Conservation (phyloP, 2,329 filamentous ascomycete species). For the Penicillium thymicola region DNA sequence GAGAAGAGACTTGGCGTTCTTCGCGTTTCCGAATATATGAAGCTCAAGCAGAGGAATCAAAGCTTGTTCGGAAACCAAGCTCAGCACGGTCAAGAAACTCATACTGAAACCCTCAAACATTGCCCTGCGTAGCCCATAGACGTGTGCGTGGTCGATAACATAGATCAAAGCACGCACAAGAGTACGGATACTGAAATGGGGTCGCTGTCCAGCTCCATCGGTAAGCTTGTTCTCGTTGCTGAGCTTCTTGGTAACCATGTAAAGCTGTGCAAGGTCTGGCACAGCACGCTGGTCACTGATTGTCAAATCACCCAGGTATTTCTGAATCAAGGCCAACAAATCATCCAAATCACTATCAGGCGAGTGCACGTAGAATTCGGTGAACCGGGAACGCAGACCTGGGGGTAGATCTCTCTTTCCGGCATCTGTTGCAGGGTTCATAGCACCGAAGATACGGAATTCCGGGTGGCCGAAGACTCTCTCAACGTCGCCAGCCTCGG, state of each 20-base stretch:
- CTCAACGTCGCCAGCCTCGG: constrained; percentile 91
- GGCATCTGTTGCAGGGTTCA: constrained; percentile 98
- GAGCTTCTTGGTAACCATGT: constrained; percentile 79
- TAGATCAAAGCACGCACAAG: constrained; percentile 87
- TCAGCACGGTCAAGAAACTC: constrained; percentile 90
- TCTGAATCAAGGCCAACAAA: constrained; percentile 80
- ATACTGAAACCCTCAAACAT: constrained; percentile 96
- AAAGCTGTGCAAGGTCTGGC: constrained; percentile 79
- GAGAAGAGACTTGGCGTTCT: constrained; percentile 68
- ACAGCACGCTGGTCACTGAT: constrained; percentile 70
- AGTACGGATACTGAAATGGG: constrained; percentile 94
- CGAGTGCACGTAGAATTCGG: constrained; percentile 89
- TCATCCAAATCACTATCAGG: constrained; percentile 86
- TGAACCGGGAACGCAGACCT: constrained; percentile 87
- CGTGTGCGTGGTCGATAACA: constrained; percentile 75
- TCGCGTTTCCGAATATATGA: constrained; percentile 69
- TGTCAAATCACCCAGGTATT: constrained; percentile 72
- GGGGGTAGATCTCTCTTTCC: constrained; percentile 92
- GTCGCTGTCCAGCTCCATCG: constrained; percentile 91
- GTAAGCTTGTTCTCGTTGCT: constrained; percentile 80
- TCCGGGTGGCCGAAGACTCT: constrained; percentile 84
- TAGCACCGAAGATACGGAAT: constrained; percentile 95
- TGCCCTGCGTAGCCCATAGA: constrained; percentile 80
- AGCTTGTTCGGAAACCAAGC: constrained; percentile 74
- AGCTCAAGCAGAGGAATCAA: constrained; percentile 77